These are phyloP conservation scores for Monosporascus sp. DNA, from an alignment of 2,329 filamentous ascomycete genomes.

Conservation along the genomic window DNA sequence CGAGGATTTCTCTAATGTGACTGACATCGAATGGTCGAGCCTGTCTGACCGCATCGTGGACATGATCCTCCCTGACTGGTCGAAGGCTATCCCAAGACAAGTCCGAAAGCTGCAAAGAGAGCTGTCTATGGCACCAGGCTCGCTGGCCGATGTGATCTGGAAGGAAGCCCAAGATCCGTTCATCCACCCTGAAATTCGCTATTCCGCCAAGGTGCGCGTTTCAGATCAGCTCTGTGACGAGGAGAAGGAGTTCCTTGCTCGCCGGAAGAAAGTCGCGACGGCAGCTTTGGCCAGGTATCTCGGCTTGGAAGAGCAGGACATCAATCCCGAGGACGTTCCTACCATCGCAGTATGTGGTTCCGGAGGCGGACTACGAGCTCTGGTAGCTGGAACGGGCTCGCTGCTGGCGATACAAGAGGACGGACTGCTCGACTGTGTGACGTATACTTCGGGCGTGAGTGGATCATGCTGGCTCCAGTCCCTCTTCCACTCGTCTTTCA, in stretches of 20 bases:
- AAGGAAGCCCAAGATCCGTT: constrained; percentile 78
- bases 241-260: constrained; percentile 68
- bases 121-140: constrained; percentile 80
- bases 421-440: constrained; percentile 88
- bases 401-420: constrained; percentile 78
- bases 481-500: constrained; percentile 77
- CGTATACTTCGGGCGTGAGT: constrained; percentile 92
- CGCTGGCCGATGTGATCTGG: constrained; percentile 91
- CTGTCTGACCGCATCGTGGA: constrained; percentile 59
- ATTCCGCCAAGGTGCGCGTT: constrained; percentile 75
- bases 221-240: constrained; percentile 77
- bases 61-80: constrained; percentile 78
- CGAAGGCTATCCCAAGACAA: constrained; percentile 67
- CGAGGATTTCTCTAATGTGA: constrained; percentile 48
- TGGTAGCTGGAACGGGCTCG: constrained; percentile 87
- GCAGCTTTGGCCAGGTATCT: constrained; percentile 79
- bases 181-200: constrained; percentile 81
- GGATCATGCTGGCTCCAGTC: constrained; percentile 94
- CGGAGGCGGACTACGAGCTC: constrained; percentile 81
- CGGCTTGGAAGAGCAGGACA: constrained; percentile 66
- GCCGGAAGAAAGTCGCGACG: constrained; percentile 62
- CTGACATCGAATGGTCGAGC: constrained; percentile 50
- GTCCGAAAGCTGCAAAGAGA: constrained; percentile 81
- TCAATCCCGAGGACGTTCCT: constrained; percentile 91
- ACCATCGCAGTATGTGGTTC: constrained; percentile 92